phyloP scores from a whole-genome alignment of 129 eudicot species.

The Heracleum sosnowskyi region DNA sequence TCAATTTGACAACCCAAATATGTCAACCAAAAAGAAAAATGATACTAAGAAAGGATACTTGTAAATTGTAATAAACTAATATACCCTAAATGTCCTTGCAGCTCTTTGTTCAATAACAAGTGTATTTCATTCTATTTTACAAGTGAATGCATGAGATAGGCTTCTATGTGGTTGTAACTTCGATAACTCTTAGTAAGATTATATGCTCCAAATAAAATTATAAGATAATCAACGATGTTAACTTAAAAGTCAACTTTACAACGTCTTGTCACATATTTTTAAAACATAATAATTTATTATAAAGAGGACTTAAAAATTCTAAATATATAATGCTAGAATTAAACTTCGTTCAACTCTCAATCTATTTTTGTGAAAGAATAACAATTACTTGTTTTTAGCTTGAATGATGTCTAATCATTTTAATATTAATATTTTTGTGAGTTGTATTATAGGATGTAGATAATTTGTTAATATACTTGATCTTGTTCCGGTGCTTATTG shows the following conservation, averaged over 20 bases:
- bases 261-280: too few species aligned
- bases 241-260: too few species aligned
- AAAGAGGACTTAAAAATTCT: too few species aligned
- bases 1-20: neutral
- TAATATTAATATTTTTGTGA: neutral
- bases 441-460: neutral
- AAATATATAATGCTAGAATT: too few species aligned
- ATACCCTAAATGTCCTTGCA: neutral
- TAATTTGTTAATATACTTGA: too few species aligned
- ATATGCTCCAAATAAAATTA: too few species aligned
- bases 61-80: neutral
- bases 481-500: neutral
- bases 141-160: neutral
- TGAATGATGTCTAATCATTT: neutral
- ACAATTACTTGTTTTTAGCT: neutral
- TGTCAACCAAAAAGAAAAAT: neutral
- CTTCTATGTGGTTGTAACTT: too few species aligned
- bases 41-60: neutral
- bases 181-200: neutral
- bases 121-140: too few species aligned
- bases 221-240: too few species aligned
- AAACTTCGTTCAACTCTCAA: too few species aligned
- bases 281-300: too few species aligned
- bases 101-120: neutral
- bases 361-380: neutral